Base-by-base conservation (phyloP, 495 filamentous ascomycete species). In the Aspergillus ellipticus region DNA sequence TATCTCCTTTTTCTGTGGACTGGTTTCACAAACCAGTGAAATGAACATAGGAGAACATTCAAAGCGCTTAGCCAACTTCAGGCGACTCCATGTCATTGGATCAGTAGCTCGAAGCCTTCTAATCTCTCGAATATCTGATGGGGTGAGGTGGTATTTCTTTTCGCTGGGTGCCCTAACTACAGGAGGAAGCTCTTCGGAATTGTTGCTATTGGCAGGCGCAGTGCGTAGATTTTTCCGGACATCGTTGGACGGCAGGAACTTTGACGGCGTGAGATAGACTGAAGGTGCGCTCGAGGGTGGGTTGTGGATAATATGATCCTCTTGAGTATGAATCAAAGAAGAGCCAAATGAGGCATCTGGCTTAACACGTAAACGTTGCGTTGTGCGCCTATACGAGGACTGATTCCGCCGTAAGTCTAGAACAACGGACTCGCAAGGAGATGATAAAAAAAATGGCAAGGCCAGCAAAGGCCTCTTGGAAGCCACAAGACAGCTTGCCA, bases 251-350 rank as follows among this genome's bases (percentile, higher is more conserved):
- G 94, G 95, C 15, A 98, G 85, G 76, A 98, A 98, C 59, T 89
- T 92, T 54, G 83, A 77, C 28, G 94, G 94, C 3, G 94, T 98
- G 68, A 95, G 83, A 69, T 86, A 89, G 31, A 92, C 86, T 17
- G 84, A 89, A 2, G 95, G 82, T 0, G 83, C 81, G 29, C 89
- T 84, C n/a, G 92, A 87, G 6, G 94, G 94, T 41, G 94, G 94
- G 74, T 97, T 97, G 85, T 87, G 92, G 73, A 98, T 85, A 69
- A 97, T 89, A 61, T 89, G 80, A 59, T 85, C 78, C 51, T 72
- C 77, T 54, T 72, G 63, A 4, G 61, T 22, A 39, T 80, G 71
- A 22, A 74, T 64, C 31, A 71, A 59, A 9, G 80, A 65, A 17
- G 71, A 60, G 50, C 81, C 75, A 74, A 90, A 93, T 51, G 88